These are phyloP conservation scores for Panicum virgatum DNA, from an alignment of 202 grass and related monocot species.

Conservation along the genomic window DNA sequence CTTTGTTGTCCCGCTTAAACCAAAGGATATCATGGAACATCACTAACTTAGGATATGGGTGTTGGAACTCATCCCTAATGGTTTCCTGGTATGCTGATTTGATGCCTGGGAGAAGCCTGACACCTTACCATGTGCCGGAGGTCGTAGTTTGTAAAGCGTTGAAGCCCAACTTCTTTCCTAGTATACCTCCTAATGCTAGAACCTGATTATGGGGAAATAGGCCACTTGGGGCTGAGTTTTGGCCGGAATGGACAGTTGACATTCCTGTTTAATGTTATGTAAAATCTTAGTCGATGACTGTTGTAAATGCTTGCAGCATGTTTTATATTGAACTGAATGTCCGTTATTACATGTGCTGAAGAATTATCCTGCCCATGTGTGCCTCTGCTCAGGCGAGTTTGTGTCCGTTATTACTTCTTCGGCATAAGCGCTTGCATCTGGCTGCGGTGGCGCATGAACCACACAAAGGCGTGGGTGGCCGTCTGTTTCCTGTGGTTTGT, in stretches of 20 bases:
- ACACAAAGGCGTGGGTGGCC: neutral
- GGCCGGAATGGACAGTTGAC: conserved; percentile 14
- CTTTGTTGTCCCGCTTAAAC: conserved; percentile 2
- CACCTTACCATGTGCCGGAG: conserved; percentile 19
- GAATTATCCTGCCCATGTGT: neutral
- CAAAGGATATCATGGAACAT: conserved; percentile 32
- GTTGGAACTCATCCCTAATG: conserved; percentile 5
- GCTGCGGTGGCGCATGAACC: neutral
- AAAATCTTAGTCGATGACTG: neutral
- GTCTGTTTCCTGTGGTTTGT: neutral
- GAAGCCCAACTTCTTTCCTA: conserved; percentile 28
- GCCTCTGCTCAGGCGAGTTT: neutral
- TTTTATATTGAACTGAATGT: conserved; percentile 28
- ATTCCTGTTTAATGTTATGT: conserved; percentile 26
- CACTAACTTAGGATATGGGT: conserved; percentile 46
- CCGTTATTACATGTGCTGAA: neutral
- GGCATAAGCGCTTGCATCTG: neutral
- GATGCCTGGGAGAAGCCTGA: conserved; percentile 20
- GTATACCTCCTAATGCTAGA: conserved; percentile 33
- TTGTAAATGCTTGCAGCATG: conserved; percentile 28
- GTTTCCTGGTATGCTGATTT: conserved; percentile 32
- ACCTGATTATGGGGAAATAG: neutral
- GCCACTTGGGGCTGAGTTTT: conserved; percentile 28
- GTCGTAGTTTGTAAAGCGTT: conserved; percentile 14
- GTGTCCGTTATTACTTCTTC: neutral